These are phyloP conservation scores for Leccinum variicolor DNA, from an alignment of 768 basidiomycete genomes.

Conservation along the genomic window DNA sequence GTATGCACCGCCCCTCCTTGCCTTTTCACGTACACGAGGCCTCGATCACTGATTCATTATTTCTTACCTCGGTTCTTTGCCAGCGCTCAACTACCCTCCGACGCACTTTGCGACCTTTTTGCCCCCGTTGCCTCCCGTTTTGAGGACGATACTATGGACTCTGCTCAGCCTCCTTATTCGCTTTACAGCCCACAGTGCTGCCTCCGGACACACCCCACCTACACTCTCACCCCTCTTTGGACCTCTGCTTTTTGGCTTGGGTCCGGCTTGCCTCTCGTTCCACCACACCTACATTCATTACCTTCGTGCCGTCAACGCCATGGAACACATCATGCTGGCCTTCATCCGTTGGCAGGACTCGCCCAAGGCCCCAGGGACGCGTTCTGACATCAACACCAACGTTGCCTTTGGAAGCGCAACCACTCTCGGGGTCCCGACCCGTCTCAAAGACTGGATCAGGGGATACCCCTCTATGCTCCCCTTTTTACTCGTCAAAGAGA, in stretches of 20 bases:
- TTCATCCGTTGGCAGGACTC: slow-evolving; percentile 83
- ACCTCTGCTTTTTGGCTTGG: slow-evolving; percentile 84
- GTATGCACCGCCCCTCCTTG: slow-evolving; percentile 43
- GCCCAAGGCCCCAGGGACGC: slow-evolving; percentile 34
- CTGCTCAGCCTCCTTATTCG: slow-evolving; percentile 79
- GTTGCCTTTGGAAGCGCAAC: slow-evolving; percentile 47
- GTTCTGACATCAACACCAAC: slow-evolving; percentile 30
- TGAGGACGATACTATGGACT: slow-evolving; percentile 61
- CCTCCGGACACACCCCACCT: slow-evolving; percentile 88
- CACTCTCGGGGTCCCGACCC: slow-evolving; percentile 69
- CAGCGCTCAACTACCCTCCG: slow-evolving; percentile 63
- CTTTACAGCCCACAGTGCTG: slow-evolving; percentile 77
- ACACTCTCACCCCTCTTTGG: slow-evolving; percentile 88
- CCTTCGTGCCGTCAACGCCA: slow-evolving; percentile 78
- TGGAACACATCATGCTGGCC: slow-evolving; percentile 89
- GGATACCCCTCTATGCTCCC: slow-evolving; percentile 84
- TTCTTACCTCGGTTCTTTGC: slow-evolving; percentile 10
- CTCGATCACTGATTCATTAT: slow-evolving; percentile 17
- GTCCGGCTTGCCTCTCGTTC: slow-evolving; percentile 47
- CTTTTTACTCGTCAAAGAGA: slow-evolving; percentile 47
- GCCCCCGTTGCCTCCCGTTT: slow-evolving; percentile 44
- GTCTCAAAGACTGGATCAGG: slow-evolving; percentile 89
- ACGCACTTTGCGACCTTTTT: slow-evolving; percentile 73
- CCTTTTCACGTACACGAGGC: slow-evolving; percentile 25
- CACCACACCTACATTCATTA: slow-evolving; percentile 64